Base-by-base conservation (phyloP, 345 rosid species). In the Pistacia integerrima region DNA sequence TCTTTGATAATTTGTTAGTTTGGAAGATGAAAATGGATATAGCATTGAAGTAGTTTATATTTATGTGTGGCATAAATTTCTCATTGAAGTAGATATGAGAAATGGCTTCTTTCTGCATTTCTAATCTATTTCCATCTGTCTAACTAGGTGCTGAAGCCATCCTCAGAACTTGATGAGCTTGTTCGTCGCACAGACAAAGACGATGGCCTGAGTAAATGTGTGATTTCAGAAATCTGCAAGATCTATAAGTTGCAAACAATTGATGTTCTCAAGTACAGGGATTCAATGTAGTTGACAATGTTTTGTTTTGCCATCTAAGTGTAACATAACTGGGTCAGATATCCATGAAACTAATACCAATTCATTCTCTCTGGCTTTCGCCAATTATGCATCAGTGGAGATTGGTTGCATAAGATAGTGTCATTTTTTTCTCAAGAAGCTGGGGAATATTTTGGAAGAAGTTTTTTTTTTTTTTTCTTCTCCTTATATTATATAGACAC, bases 71-170 rank as follows among this genome's bases (percentile, higher is more conserved):
- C 48, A 16, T 64, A 33, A 35, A 16, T 64, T 64, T 64, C 18
- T 14, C 48, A 14, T 64, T 41, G 46, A 41, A 41, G 46, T 41
- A 41, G 46, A 41, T 41, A 41, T 7, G 46, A 0, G 46, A 5
- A 0, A 41, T 5, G 46, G 46, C 46, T 41, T 41, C 8, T 41
- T 41, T 41, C 46, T 5, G 46, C 46, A 41, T 41, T 41, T 41
- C 46, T 4, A 9, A 16, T 68, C 61, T 20, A 2, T 0, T 7
- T 69, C 9, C 44, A 0, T 4, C 1, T 17, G 16, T 11, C 11
- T 16, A 18, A 61, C 36, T 70, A 93, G 99, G 86, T 86, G 54
- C 73, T 96, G 90, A 81, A 80, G 76, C 93, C 99, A 73, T 96
- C 97, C 0, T 72, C 78, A 76, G 92, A 92, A 80, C 90, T 93